These are phyloP conservation scores for Phaeoacremonium minimum DNA, from an alignment of 2,329 filamentous ascomycete genomes.

Conservation along the genomic window DNA sequence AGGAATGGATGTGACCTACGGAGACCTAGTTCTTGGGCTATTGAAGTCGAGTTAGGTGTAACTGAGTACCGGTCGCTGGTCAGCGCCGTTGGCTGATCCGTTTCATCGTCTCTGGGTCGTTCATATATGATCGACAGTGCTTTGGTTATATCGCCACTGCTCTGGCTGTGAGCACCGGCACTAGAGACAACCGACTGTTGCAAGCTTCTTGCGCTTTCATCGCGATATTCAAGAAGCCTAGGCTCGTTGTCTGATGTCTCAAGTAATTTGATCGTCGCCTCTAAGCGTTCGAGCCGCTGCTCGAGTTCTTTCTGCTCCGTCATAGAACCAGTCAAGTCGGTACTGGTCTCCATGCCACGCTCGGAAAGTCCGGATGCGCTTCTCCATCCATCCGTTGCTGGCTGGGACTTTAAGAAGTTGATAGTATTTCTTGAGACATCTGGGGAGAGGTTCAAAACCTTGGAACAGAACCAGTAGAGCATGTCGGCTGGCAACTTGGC, in stretches of 20 bases:
- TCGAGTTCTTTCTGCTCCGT: slow-evolving; percentile 3
- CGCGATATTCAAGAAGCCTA: not conserved
- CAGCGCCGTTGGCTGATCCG: not conserved
- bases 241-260: slow-evolving; percentile 5
- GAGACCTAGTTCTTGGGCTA: slow-evolving; percentile 3
- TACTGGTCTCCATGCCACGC: too few relatives aligned
- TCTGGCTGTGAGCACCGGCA: too few relatives aligned
- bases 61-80: not conserved
- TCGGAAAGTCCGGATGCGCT: too few relatives aligned
- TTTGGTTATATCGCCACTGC: too few relatives aligned
- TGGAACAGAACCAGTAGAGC: slow-evolving; percentile 7
- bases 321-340: not conserved
- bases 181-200: too few relatives aligned
- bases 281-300: slow-evolving; percentile 7
- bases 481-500: slow-evolving; percentile 7
- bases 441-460: slow-evolving; percentile 6
- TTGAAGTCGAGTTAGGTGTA: not conserved
- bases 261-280: slow-evolving; percentile 6
- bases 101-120: not conserved
- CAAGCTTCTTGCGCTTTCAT: not conserved
- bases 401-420: slow-evolving; percentile 8
- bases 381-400: not conserved
- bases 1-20: not conserved
- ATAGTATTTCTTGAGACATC: slow-evolving; percentile 6
- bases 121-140: not conserved